Percentiles rank a stretch among this genome's conserved stretches.
These are phyloP conservation scores for Nakazawaea laoshanensis DNA, from an alignment of 805 yeast species.

Conservation along the genomic window DNA sequence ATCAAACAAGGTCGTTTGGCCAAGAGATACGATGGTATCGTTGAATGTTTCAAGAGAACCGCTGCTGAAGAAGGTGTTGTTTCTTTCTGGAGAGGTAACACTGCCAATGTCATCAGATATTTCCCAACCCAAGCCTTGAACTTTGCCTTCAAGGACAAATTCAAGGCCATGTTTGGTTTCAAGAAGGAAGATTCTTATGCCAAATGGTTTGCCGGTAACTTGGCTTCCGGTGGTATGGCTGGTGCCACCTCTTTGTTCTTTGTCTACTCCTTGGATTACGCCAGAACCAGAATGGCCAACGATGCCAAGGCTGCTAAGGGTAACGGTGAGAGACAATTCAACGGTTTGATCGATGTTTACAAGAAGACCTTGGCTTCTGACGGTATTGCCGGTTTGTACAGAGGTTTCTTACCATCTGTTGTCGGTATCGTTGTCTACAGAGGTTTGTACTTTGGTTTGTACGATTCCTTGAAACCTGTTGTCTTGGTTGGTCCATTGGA, in stretches of 20 bases:
- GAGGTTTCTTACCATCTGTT: slow-evolving; percentile 99
- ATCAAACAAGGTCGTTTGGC: slow-evolving; percentile 94
- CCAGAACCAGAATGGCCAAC: slow-evolving; percentile 98
- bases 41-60: slow-evolving; percentile 91
- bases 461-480: slow-evolving; percentile 94
- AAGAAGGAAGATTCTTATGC: slow-evolving; percentile 92
- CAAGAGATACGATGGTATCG: slow-evolving; percentile 80
- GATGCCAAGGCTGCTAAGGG: slow-evolving; percentile 89
- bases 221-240: slow-evolving; percentile 98
- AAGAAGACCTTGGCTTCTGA: slow-evolving; percentile 91
- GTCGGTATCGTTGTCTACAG: slow-evolving; percentile 97
- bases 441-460: slow-evolving; percentile 98
- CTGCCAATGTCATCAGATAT: slow-evolving; percentile 97
- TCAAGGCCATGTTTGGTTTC: slow-evolving; percentile 93
- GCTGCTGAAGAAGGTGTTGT: slow-evolving; percentile 86
- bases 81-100: slow-evolving; percentile 99
- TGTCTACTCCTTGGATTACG: slow-evolving; percentile 95
- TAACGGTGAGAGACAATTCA: slow-evolving; percentile 89
- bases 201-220: slow-evolving; percentile 94
- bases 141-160: slow-evolving; percentile 97
- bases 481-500: slow-evolving; percentile 90
- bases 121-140: slow-evolving; percentile 99
- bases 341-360: slow-evolving; percentile 95
- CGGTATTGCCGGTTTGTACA: slow-evolving; percentile 97
- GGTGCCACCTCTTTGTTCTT: slow-evolving; percentile 93